These are phyloP conservation scores for Pezicula radicicola DNA, from an alignment of 2,329 filamentous ascomycete species.

Conservation along the genomic window DNA sequence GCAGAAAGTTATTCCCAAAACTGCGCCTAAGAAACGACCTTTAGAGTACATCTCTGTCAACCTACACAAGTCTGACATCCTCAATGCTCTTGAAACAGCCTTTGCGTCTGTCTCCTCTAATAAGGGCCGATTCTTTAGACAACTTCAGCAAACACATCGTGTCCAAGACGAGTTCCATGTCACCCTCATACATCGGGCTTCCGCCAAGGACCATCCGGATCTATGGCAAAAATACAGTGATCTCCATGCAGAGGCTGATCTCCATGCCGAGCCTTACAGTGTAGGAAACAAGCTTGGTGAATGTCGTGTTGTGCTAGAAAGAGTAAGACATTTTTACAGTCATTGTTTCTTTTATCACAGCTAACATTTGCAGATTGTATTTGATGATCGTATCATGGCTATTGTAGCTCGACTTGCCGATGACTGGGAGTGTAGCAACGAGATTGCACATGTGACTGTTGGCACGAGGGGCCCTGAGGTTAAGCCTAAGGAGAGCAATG, in stretches of 20 bases:
- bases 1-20: conserved; percentile 27
- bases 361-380: conserved; percentile 58
- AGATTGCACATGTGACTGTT: conserved; percentile 82
- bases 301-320: conserved; percentile 62
- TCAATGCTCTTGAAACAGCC: conserved; percentile 61
- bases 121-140: conserved; percentile 66
- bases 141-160: conserved; percentile 70
- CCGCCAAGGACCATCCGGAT: conserved; percentile 55
- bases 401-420: conserved; percentile 76
- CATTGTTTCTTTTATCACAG: conserved; percentile 1
- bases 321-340: conserved; percentile 35
- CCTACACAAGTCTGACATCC: conserved; percentile 48
- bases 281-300: conserved; percentile 56
- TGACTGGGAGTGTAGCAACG: conserved; percentile 71
- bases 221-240: conserved; percentile 73
- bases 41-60: conserved; percentile 66
- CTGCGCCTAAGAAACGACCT: conserved; percentile 44
- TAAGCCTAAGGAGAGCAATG: conserved; percentile 95
- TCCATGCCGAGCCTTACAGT: conserved; percentile 46
- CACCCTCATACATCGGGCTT: conserved; percentile 82
- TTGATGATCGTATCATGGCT: conserved; percentile 84
- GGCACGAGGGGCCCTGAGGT: conserved; percentile 72
- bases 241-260: conserved; percentile 46
- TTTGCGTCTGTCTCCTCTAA: conserved; percentile 57
- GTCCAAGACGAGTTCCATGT: conserved; percentile 89